Conservation (phyloP, 305 asterid genomes). For the Fraxinus platypoda region DNA sequence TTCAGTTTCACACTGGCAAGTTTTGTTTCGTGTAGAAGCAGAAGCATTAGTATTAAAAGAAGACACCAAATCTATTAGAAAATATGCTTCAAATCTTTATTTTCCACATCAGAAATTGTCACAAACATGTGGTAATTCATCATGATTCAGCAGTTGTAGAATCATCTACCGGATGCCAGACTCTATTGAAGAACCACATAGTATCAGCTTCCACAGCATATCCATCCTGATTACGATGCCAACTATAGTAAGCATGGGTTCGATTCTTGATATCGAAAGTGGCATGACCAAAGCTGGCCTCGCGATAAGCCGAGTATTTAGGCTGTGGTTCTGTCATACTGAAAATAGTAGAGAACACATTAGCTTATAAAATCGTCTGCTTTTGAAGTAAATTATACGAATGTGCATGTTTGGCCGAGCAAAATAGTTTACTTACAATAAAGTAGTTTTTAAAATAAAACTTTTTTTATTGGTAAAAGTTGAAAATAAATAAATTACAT, state of each 20-base stretch:
- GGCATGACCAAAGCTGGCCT: conserved; percentile 88
- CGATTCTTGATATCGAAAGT: conserved; percentile 68
- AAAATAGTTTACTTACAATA: neutral
- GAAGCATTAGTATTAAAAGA: neutral
- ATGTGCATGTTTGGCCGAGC: neutral
- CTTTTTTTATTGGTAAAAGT: neutral
- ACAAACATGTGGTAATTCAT: neutral
- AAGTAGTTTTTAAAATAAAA: neutral
- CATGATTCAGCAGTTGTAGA: conserved; percentile 28
- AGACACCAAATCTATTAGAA: neutral
- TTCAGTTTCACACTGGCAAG: neutral
- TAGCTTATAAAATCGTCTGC: neutral
- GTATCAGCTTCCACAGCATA: conserved; percentile 63
- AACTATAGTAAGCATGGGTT: conserved; percentile 65
- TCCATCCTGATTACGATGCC: conserved; percentile 80
- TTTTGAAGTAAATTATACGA: neutral
- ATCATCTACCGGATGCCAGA: conserved; percentile 57
- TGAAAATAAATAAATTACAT: neutral
- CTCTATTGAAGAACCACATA: conserved; percentile 63
- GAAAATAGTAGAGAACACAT: conserved; percentile 21
- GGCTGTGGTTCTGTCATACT: conserved; percentile 89
- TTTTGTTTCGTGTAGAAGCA: neutral
- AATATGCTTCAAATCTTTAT: neutral
- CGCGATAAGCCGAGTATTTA: conserved; percentile 69
- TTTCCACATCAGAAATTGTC: neutral